Evolutionary conservation across 2,329 filamentous ascomycete genomes (phyloP), one percentile per base, ranked within the genome.

Genomic region (Penicillium crustosum): DNA sequence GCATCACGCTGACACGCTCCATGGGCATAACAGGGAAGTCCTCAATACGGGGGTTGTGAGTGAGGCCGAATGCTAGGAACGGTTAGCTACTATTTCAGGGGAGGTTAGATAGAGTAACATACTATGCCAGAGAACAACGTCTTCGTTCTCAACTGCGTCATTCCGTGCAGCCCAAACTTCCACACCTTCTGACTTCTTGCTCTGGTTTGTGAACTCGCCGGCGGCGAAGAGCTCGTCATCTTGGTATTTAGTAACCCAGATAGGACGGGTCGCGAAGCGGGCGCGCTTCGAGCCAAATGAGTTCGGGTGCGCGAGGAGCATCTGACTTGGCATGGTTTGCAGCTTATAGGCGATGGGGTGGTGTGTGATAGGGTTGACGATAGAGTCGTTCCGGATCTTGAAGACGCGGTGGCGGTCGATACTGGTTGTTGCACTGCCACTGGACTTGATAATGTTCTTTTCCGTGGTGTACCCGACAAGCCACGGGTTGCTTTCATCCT

Each of bases 21-120:
- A 80, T 79, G 0, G 86, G 86, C 86, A 89, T 89, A 29, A 88
- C 83, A 0, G 86, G 86, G 73, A 87, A 88, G 65, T 88, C 86
- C 66, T 88, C 86, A 27, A 84, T 78, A 2, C 86, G 76, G 0
- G 85, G 84, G 39, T 87, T 83, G 61, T 89, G 86, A 33, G 87
- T 88, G 23, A 87, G 81, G 10, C 86, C 79, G 61, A 79, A 78
- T 19, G 72, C 70, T 74, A 39, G 9, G n/a, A 42, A 38, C 41
- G 19, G 55, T 61, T 19, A 65, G 63, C 41, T 35, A 44, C 8
- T 21, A 33, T 43, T 42, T 9, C 3, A 23, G 3, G 1, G 9
- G 25, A 12, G 3, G 25, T n/a, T 23, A n/a, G 9, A 21, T 15
- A 13, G 15, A 25, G 21, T 23, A 31, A 69, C 72, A 59, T 68